Base-by-base conservation (phyloP, 495 filamentous ascomycete species). In the Margaritispora aquatica region DNA sequence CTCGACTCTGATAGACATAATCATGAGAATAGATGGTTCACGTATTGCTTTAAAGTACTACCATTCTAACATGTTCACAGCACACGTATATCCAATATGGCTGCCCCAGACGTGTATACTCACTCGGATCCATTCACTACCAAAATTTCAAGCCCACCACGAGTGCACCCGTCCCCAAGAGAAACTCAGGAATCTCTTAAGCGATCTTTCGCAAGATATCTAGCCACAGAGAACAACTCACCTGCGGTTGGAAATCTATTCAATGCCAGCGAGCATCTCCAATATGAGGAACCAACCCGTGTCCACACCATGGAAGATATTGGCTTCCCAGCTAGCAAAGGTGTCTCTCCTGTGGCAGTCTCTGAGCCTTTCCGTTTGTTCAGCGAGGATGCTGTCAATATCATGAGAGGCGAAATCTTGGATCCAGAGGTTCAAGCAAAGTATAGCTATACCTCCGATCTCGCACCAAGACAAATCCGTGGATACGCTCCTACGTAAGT, bases 281-380 rank as follows among this genome's bases (percentile, higher is more conserved):
- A 53, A 13, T 66, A 57, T 48, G 60, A 63, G 53, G 60, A 59
- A 41, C 66, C 63, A 34, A 63, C 53, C 20, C 44, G 57, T 29
- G 47, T 66, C 31, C 63, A 68, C 55, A 63, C 63, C 15, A 68
- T 68, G 66, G 63, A 68, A 56, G 63, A 66, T 47, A 58, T 68
- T 17, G 63, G 63, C 66, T 64, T 36, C 41, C 36, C 60, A 17
- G 29, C 58, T 22, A 63, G 68, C 44, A 57, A 55, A 11, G 86
- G 85, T 11, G 74, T 89, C 29, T 89, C 86, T 19, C 77, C 80
- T 0, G 73, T 88, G 49, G 87, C 83, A 27, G 86, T 89, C 48
- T 87, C 84, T 2, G 84, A 88, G 63, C 86, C 88, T 1, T 91
- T 91, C 68, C 78, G 80, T 11, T 75, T 89, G n/a, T 89, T 90